These are phyloP conservation scores for Syzygium aromaticum DNA, from an alignment of 345 rosid species.

Conservation along the genomic window DNA sequence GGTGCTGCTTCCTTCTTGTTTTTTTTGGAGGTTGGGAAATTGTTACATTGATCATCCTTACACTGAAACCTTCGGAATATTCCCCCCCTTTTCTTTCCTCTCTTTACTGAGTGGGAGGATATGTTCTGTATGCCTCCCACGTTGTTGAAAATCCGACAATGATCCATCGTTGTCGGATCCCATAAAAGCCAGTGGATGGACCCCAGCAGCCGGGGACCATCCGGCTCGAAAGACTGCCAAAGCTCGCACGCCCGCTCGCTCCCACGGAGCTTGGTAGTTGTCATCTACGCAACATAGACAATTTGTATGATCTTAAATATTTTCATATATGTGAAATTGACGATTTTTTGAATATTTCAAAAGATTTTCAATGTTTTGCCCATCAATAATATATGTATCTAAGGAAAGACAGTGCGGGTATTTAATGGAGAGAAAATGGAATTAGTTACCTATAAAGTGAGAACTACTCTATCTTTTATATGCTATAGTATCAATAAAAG, in stretches of 20 bases:
- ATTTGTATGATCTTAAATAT: neutral
- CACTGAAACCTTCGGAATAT: neutral
- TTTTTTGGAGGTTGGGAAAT: neutral
- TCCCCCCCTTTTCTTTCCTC: neutral
- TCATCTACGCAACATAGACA: neutral
- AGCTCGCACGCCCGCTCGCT: neutral
- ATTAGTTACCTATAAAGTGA: neutral
- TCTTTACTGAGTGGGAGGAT: neutral
- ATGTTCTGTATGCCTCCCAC: neutral
- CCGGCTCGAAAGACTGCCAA: neutral
- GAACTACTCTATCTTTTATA: neutral
- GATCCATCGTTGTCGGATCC: neutral
- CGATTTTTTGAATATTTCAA: no score
- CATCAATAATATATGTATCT: neutral
- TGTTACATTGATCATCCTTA: neutral
- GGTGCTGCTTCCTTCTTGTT: neutral
- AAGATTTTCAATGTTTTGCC: neutral
- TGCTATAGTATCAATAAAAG: neutral
- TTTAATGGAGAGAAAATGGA: neutral
- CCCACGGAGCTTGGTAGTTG: neutral
- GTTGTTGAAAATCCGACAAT: neutral
- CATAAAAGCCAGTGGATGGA: neutral
- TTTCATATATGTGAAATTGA: neutral
- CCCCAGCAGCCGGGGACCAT: no score
- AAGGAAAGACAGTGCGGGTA: neutral